Base-by-base conservation (phyloP, 305 asterid genomes). In the Fraxinus ornus region DNA sequence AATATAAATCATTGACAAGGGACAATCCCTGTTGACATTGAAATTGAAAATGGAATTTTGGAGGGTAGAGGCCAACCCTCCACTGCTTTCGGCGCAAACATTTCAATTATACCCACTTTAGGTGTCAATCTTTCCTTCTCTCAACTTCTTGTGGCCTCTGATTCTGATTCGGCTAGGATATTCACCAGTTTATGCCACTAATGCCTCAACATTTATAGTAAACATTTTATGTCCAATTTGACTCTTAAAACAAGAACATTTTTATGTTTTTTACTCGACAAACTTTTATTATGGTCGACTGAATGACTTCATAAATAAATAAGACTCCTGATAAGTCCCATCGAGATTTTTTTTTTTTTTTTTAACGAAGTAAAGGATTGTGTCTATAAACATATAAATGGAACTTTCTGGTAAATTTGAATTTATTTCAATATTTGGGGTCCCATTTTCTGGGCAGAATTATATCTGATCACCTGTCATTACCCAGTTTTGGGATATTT, bases 401-500 rank as follows among this genome's bases (percentile, higher is more conserved):
- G 10, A 41, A 41, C 6, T 3, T 13, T 15, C 64, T 4, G 13
- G 22, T 68, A 82, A 36, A 6, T 4, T 64, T 32, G 52, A 15
- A 30, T 64, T 8, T 60, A 1, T 55, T 52, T 33, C 32, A 1
- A 10, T 3, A 12, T 15, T 7, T 64, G 15, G 37, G 77, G 77
- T 68, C 76, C 76, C 17, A 66, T 17, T 39, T 6, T 33, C 77
- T 70, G 37, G 36, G 32, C 33, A 60, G 10, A 78, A 52, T 37
- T 32, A 80, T 44, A 36, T 76, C 24, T 55, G 78, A 41, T 77
- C 36, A 36, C 70, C 36, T 68, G 57, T 76, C 68, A 70, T 76
- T 70, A 78, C 79, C 70, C 86, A 82, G 81, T 79, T 28, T 79
- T 79, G 80, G 39, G 78, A 68, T 75, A 37, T 37, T 37, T 7